These are phyloP conservation scores for Fomitopsis schrenkii DNA, from an alignment of 1,284 basidiomycete genomes.

Conservation along the genomic window DNA sequence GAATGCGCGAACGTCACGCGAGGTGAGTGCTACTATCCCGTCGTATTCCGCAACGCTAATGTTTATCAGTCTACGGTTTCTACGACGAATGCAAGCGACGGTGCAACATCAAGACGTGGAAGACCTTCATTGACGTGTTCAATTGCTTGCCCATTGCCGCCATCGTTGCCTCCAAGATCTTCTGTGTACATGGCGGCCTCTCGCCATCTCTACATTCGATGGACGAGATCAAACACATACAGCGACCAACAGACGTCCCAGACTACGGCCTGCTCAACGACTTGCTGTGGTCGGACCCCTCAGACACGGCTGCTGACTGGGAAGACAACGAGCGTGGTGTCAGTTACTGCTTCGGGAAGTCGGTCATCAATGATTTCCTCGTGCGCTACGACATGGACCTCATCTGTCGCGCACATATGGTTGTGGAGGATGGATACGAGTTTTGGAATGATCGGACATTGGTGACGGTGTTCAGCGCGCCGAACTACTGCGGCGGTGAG, in stretches of 20 bases:
- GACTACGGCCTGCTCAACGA: conserved; percentile 98
- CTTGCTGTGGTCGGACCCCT: conserved; percentile 97
- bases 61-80: conserved; percentile 87
- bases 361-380: conserved; percentile 95
- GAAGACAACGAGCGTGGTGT: conserved; percentile 99
- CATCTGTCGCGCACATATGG: conserved; percentile 99
- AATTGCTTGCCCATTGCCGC: conserved; percentile 98
- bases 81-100: conserved; percentile 99
- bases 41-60: conserved; percentile 15
- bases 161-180: conserved; percentile 99
- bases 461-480: conserved; percentile 98
- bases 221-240: conserved; percentile 99
- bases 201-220: conserved; percentile 97
- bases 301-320: conserved; percentile 97
- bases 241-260: conserved; percentile 98
- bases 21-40: conserved; percentile 49
- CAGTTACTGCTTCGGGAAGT: conserved; percentile 98
- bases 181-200: conserved; percentile 98
- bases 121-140: conserved; percentile 99
- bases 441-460: conserved; percentile 99
- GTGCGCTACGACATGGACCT: conserved; percentile 96
- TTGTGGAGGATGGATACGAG: conserved; percentile 99
- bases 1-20: conserved; percentile 99
- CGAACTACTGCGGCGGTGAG: conserved; percentile 95
- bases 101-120: conserved; percentile 99